Percentiles rank a stretch among this genome's conserved stretches.
phyloP scores from a whole-genome alignment of 768 basidiomycete genomes.

The Rhodotorula graminis region DNA sequence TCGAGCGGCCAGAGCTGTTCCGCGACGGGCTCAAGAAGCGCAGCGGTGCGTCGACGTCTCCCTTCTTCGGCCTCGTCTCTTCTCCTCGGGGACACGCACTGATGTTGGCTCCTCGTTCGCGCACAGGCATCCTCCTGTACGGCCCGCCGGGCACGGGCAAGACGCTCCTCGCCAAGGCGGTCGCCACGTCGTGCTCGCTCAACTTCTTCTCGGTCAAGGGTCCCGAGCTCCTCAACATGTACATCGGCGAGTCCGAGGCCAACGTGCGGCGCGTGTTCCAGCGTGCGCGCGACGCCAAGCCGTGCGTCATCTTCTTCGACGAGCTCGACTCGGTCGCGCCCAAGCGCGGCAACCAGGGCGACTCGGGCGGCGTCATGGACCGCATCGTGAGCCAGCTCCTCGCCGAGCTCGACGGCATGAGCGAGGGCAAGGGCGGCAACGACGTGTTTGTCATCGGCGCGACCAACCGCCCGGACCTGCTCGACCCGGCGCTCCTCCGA shows the following conservation, averaged over 20 bases:
- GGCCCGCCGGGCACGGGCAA: slow-evolving; percentile 98
- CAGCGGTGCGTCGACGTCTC: slow-evolving; percentile 58
- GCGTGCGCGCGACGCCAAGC: slow-evolving; percentile 60
- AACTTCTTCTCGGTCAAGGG: slow-evolving; percentile 90
- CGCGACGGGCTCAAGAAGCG: slow-evolving; percentile 85
- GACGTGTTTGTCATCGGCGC: slow-evolving; percentile 89
- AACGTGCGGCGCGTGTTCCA: slow-evolving; percentile 85
- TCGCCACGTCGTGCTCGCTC: slow-evolving; percentile 80
- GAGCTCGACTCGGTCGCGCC: slow-evolving; percentile 95
- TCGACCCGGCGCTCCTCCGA: slow-evolving; percentile 82
- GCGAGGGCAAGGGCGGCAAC: slow-evolving; percentile 53
- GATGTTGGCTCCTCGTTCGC: too few relatives aligned
- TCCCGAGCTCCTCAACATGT: slow-evolving; percentile 89
- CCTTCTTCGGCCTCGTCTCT: not conserved
- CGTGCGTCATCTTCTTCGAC: slow-evolving; percentile 88
- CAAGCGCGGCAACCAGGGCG: slow-evolving; percentile 69
- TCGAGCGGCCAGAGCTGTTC: slow-evolving; percentile 77
- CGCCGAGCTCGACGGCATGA: slow-evolving; percentile 83
- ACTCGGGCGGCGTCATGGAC: slow-evolving; percentile 92
- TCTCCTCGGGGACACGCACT: too few relatives aligned
- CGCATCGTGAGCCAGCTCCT: slow-evolving; percentile 90
- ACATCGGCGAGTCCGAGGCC: slow-evolving; percentile 94
- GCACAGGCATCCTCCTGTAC: slow-evolving; percentile 83
- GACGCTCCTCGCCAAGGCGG: slow-evolving; percentile 90
- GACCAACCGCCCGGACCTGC: slow-evolving; percentile 88